Evolutionary conservation across 1,284 basidiomycete genomes (phyloP).

Genomic region (Xanthoconium separans): DNA sequence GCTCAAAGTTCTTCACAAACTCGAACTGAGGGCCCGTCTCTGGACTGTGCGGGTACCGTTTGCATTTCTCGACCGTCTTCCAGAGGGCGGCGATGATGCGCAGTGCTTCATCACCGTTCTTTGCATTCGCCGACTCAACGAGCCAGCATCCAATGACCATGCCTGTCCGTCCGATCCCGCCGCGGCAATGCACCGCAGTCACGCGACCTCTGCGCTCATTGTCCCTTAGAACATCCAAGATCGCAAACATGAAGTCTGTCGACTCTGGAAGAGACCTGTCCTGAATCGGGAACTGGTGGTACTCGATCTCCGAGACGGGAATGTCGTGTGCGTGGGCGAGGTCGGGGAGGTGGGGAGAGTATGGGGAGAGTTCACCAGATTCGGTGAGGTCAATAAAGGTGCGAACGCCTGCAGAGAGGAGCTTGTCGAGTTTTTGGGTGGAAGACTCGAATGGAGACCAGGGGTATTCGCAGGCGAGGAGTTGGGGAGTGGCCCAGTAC

Average conservation of each 20-base stretch:
- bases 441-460: slow-evolving; percentile 54
- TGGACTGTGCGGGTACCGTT: slow-evolving; percentile 69
- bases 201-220: slow-evolving; percentile 56
- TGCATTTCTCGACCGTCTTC: slow-evolving; percentile 73
- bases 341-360: slow-evolving; percentile 52
- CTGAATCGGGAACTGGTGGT: slow-evolving; percentile 73
- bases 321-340: slow-evolving; percentile 57
- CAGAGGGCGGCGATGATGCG: slow-evolving; percentile 64
- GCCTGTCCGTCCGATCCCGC: slow-evolving; percentile 74
- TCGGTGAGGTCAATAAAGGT: slow-evolving; percentile 81
- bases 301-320: slow-evolving; percentile 54
- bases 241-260: slow-evolving; percentile 50
- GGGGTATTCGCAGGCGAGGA: slow-evolving; percentile 78
- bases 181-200: slow-evolving; percentile 70
- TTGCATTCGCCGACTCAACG: slow-evolving; percentile 60
- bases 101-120: slow-evolving; percentile 62
- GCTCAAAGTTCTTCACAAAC: slow-evolving; percentile 57
- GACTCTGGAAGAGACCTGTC: slow-evolving; percentile 64
- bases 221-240: slow-evolving; percentile 56
- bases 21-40: slow-evolving; percentile 76
- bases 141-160: slow-evolving; percentile 78
- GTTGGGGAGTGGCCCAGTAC: slow-evolving; percentile 71
- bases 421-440: slow-evolving; percentile 62
- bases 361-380: slow-evolving; percentile 64
- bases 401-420: slow-evolving; percentile 66